Base-by-base conservation (phyloP, 352 stramenopile genomes). In the Paralagenidium karlingii region DNA sequence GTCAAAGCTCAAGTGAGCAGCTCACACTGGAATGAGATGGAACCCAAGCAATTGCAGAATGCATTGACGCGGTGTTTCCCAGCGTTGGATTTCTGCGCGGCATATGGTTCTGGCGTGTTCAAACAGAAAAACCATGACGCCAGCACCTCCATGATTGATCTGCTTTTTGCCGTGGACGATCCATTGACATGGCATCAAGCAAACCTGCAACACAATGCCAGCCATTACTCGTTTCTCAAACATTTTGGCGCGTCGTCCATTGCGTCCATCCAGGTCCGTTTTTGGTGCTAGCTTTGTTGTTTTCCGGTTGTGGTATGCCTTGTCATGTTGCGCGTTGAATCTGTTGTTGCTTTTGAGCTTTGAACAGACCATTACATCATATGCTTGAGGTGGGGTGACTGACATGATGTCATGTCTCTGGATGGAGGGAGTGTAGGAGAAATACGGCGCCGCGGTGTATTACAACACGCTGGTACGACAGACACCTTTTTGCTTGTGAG, bases 161-260 rank as follows among this genome's bases (percentile, higher is more conserved):
- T 94, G 27, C 76, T 94, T 8, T 83, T 94, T 38, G 82, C 75
- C 1, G 82, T 94, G 28, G 61, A 85, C 37, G 71, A 94, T 49
- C 66, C 82, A 13, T 47, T 58, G 20, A 51, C 54, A 37, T 94
- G 82, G 82, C 82, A 94, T 63, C 49, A 60, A 10, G 69, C 70
- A 21, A 93, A 94, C 46, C 48, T 92, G 18, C 50, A 33, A 38
- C 75, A 68, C 42, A 84, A 92, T 33, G 60, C 68, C 24, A 49
- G 64, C 13, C 78, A 92, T 39, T 92, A 92, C 59, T 92, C 78
- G 33, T 55, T 82, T 18, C 58, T 94, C 24, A 66, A 87, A 55
- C 58, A 60, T 47, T 49, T 89, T 34, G 80, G 73, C 3, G 62
- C 73, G 10, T 36, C 41, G 8, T 63, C 65, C 6, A 59, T 90